Base-by-base conservation (phyloP, 2,329 filamentous ascomycete genomes). In the Trichophyton rubrum region DNA sequence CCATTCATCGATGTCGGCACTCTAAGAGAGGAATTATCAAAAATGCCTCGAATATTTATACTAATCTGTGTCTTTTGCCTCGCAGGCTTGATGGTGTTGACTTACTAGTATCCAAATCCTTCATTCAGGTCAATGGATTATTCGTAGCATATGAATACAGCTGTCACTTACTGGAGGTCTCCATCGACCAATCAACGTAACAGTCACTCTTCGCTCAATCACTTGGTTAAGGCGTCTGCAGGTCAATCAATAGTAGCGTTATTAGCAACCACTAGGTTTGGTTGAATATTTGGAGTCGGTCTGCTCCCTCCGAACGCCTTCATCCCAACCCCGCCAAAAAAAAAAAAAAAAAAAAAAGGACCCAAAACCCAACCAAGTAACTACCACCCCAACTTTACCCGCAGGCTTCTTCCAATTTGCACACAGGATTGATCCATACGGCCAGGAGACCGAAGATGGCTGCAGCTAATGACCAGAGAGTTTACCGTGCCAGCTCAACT, bases 401-500 rank as follows among this genome's bases (percentile, higher is more conserved):
- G 3, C 8, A 20, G n/a, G 40, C 7, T 20, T 55, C 27, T n/a
- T n/a, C 17, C 33, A 38, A 38, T 17, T 15, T 17, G 38, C 27
- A 17, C 27, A 9, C 51, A 35, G 6, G 15, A 33, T 38, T n/a
- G 27, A 55, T 7, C 4, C 13, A 15, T 2, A 55, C 13, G n/a
- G 1, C n/a, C 17, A 3, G 11, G n/a, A 35, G 8, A 20, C 9
- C 1, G 27, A 55, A 55, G 27, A 55, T 55, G 51, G 51, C 51
- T 35, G 22, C 47, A 4, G 11, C 47, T 27, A 33, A 53, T 45
- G 72, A 74, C 60, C 68, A 69, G 49, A 74, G 76, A 43, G 82
- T 97, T 69, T 91, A 95, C 79, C 87, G 90, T 69, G 89, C 93
- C 67, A 96, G 89, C 79, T 96, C 93, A 62, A 97, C 91, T 65